Evolutionary conservation across 2,329 filamentous ascomycete genomes (phyloP).

Genomic region (Endoconidiophora polonica): DNA sequence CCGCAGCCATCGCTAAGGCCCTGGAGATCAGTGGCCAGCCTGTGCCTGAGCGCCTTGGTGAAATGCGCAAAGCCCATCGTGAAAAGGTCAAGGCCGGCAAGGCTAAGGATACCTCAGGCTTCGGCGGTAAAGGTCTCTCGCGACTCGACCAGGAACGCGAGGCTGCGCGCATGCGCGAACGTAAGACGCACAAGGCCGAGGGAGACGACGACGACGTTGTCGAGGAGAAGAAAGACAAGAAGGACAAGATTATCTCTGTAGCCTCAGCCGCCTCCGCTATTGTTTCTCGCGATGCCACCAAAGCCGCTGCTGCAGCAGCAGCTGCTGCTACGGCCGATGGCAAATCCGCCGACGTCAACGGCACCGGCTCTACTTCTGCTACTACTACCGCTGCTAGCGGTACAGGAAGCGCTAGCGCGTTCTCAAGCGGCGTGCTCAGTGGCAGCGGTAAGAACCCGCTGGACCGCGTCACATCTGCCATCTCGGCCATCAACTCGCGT

Average conservation of each 20-base stretch:
- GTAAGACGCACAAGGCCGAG: conserved; percentile 78
- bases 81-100: conserved; percentile 89
- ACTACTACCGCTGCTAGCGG: conserved; percentile 17
- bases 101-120: conserved; percentile 76
- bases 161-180: conserved; percentile 68
- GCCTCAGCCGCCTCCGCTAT: conserved; percentile 44
- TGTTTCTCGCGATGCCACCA: conserved; percentile 33
- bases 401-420: conserved; percentile 18
- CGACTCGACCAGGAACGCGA: conserved; percentile 82
- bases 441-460: conserved; percentile 47
- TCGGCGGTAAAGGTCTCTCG: conserved; percentile 88
- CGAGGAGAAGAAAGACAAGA: conserved; percentile 58
- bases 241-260: conserved; percentile 52
- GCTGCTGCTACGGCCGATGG: conserved; percentile 17
- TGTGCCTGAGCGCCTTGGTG: conserved; percentile 51
- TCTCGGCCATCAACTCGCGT: conserved; percentile 78
- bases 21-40: conserved; percentile 80
- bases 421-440: conserved; percentile 27
- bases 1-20: conserved; percentile 76
- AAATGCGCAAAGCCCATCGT: conserved; percentile 56
- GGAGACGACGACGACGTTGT: conserved; percentile 68
- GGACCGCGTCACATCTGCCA: conserved; percentile 78
- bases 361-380: neutral
- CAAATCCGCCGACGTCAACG: conserved; percentile 16
- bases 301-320: conserved; percentile 23